Conservation (phyloP, 371 early-diverging fungal species). For the Saksenaea oblongispora region DNA sequence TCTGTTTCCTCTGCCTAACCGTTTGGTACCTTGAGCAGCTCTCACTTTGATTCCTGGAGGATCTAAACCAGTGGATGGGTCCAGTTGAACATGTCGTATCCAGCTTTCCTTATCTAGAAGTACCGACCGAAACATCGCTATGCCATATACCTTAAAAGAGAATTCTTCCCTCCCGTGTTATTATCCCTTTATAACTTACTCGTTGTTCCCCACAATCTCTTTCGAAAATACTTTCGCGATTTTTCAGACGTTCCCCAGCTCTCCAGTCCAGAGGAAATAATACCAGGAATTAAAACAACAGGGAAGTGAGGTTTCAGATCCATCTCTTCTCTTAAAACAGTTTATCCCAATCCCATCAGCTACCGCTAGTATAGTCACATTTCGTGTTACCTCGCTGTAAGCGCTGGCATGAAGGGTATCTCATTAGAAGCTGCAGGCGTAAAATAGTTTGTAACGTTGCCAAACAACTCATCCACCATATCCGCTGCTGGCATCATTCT, state of each 20-base stretch:
- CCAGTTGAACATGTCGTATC: constrained; percentile 82
- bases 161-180: neutral
- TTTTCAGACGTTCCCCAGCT: constrained; percentile 86
- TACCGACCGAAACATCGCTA: constrained; percentile 81
- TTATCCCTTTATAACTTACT: constrained; percentile 42
- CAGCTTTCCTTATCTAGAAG: constrained; percentile 86
- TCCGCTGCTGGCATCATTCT: constrained; percentile 67
- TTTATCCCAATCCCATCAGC: neutral
- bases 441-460: constrained; percentile 61
- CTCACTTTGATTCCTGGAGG: constrained; percentile 83
- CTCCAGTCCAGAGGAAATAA: constrained; percentile 89
- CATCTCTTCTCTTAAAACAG: constrained; percentile 28
- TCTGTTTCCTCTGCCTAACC: neutral
- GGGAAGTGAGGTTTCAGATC: constrained; percentile 61
- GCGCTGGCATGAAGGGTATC: constrained; percentile 52
- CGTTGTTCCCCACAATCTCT: constrained; percentile 91
- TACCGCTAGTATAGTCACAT: constrained; percentile 23
- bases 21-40: constrained; percentile 74
- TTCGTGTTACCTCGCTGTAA: constrained; percentile 36
- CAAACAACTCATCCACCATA: constrained; percentile 70
- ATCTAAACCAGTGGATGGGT: constrained; percentile 85
- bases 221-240: constrained; percentile 81
- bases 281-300: constrained; percentile 91
- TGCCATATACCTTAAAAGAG: neutral
- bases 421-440: constrained; percentile 52